Base-by-base conservation (phyloP, 805 yeast genomes). In the Spathaspora gorwiae region DNA sequence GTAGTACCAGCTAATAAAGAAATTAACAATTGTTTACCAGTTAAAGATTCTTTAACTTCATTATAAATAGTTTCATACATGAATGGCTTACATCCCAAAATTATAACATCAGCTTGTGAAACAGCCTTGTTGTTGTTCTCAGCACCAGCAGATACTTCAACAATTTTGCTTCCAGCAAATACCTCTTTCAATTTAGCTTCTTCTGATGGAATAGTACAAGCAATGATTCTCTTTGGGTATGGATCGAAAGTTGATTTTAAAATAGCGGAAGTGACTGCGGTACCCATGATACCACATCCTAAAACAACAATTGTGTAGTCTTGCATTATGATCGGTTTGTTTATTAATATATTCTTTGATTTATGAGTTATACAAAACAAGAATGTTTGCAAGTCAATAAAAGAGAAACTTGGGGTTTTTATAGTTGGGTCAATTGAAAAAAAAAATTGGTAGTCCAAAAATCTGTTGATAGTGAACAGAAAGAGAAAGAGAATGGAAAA, bases 201-300 rank as follows among this genome's bases (percentile, higher is more conserved):
- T 38, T 81, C 72, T 46, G 77, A 75, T 12, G 47, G 44, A 26
- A 39, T 19, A 45, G 87, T 90, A 61, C 95, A 82, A n/a, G 94
- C 88, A 53, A 85, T 76, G 62, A 90, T 84, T 57, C 74, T 79
- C 26, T 75, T 60, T 27, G 98, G 97, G 47, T 76, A 78, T 5
- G 83, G 78, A 14, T 62, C 61, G 50, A 76, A 73, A 26, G 65
- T 49, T 9, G 68, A 47, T 33, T 77, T 76, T 44, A 87, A 68
- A 39, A 87, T 80, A 9, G 98, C 96, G 10, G 87, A 75, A 30
- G 88, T 76, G 39, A 94, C 87, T 9, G 98, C 97, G 13, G 92
- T 84, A 47, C 98, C 98, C 89, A 94, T 87, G 45, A 87, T 90
- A 49, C 99, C 99, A 57, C 96, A 81, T 32, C 97, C 99, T 44